Conservation (phyloP, 2,329 filamentous ascomycete species). For the Rutstroemia sydowiana region DNA sequence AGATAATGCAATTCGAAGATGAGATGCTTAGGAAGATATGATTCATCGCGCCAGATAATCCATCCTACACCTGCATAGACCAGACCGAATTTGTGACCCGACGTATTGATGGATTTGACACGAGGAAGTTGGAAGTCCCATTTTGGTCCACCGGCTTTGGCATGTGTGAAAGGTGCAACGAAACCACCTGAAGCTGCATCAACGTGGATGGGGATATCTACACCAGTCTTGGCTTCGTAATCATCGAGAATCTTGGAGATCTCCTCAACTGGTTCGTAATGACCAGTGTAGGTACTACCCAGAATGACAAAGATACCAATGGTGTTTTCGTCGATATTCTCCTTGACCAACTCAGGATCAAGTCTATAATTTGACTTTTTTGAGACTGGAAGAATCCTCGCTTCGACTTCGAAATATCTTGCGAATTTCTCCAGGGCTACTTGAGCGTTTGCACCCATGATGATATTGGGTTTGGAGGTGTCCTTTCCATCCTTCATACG, state of each 20-base stretch:
- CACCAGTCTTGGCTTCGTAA: constrained; percentile 52
- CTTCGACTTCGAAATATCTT: constrained; percentile 67
- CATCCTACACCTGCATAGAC: constrained; percentile 63
- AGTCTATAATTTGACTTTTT: constrained; percentile 53
- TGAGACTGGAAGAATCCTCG: constrained; percentile 55
- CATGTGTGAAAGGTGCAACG: constrained; percentile 53
- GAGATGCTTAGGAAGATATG: constrained; percentile 57
- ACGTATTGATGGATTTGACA: constrained; percentile 60
- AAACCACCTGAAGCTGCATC: constrained; percentile 56
- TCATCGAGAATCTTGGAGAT: constrained; percentile 58
- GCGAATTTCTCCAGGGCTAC: constrained; percentile 68
- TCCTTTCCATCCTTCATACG: constrained; percentile 54
- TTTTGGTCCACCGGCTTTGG: constrained; percentile 46
- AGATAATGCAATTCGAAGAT: constrained; percentile 64
- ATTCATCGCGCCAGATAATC: constrained; percentile 62
- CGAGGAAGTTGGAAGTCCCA: constrained; percentile 58
- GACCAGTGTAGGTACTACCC: constrained; percentile 66
- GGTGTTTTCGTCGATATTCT: constrained; percentile 68
- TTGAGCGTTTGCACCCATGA: constrained; percentile 69
- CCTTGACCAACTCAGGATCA: constrained; percentile 54
- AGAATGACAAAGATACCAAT: constrained; percentile 70
- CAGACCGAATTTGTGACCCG: constrained; percentile 55
- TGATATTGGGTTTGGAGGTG: constrained; percentile 58
- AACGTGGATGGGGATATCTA: constrained; percentile 61
- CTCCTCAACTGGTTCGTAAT: constrained; percentile 65